phyloP scores from a whole-genome alignment of 2,329 filamentous ascomycete genomes.

The Bipolaris gigantea region DNA sequence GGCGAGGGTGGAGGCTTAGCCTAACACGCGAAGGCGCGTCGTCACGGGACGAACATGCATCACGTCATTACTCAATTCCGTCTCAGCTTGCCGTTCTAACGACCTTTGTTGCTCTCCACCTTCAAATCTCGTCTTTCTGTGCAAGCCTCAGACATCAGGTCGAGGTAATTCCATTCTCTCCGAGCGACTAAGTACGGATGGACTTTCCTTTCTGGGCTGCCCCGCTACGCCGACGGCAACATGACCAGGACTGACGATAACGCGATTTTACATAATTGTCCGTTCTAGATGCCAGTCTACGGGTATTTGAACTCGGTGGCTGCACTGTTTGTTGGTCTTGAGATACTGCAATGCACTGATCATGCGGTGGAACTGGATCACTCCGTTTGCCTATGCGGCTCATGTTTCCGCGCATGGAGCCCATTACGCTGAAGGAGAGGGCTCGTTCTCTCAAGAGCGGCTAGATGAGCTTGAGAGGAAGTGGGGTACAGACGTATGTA shows the following conservation, averaged over 20 bases:
- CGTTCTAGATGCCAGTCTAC: slow-evolving; percentile 17
- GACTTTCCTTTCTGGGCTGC: slow-evolving; percentile 26
- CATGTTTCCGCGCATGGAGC: slow-evolving; percentile 31
- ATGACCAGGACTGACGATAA: slow-evolving; percentile 27
- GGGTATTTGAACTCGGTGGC: slow-evolving; percentile 1
- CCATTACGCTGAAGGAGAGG: slow-evolving; percentile 29
- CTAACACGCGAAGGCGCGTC: slow-evolving; percentile 29
- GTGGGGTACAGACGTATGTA: slow-evolving; percentile 47
- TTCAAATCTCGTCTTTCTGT: not conserved
- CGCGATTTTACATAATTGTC: slow-evolving; percentile 35
- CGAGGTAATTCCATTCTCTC: not conserved
- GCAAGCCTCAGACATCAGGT: not conserved
- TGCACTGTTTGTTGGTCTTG: not conserved
- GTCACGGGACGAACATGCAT: slow-evolving; percentile 31
- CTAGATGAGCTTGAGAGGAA: slow-evolving; percentile 43
- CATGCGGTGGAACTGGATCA: slow-evolving; percentile 26
- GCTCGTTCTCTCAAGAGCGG: slow-evolving; percentile 32
- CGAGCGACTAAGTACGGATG: slow-evolving; percentile 10
- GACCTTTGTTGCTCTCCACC: not conserved
- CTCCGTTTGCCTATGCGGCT: slow-evolving; percentile 19
- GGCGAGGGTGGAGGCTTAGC: slow-evolving; percentile 11
- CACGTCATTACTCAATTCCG: slow-evolving; percentile 22
- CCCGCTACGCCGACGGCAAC: slow-evolving; percentile 24
- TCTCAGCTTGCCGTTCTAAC: not conserved
- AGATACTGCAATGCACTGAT: not conserved